phyloP scores from a whole-genome alignment of 495 filamentous ascomycete species.

The Xylaria flabelliformis region DNA sequence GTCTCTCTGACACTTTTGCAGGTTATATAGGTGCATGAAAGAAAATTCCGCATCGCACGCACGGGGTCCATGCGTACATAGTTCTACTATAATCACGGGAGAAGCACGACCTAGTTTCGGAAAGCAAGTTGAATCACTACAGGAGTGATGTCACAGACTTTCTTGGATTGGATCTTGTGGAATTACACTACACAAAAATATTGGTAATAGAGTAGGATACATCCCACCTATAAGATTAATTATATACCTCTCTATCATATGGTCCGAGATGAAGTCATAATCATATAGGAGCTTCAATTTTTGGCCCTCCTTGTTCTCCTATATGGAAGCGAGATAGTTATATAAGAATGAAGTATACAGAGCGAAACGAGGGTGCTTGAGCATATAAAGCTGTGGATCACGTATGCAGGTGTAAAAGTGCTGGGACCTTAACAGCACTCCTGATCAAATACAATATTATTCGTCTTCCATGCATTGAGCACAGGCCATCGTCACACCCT shows the following conservation, averaged over 20 bases:
- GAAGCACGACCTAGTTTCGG: not conserved
- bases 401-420: not conserved
- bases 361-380: not conserved
- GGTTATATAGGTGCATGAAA: not conserved
- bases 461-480: not conserved
- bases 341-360: not conserved
- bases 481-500: not conserved
- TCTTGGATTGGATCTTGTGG: not conserved
- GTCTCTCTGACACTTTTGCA: not conserved
- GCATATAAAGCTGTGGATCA: no score
- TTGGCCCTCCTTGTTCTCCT: not conserved
- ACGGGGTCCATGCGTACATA: not conserved
- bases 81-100: not conserved
- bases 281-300: not conserved
- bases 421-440: not conserved
- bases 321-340: not conserved
- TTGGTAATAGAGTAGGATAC: not conserved
- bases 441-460: not conserved
- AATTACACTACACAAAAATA: not conserved
- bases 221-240: not conserved
- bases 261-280: not conserved
- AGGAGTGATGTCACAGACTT: not conserved
- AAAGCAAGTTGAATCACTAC: not conserved
- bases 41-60: not conserved
- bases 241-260: not conserved